Base-by-base conservation (phyloP, 2,329 filamentous ascomycete genomes). In the Sporothrix curviconia region DNA sequence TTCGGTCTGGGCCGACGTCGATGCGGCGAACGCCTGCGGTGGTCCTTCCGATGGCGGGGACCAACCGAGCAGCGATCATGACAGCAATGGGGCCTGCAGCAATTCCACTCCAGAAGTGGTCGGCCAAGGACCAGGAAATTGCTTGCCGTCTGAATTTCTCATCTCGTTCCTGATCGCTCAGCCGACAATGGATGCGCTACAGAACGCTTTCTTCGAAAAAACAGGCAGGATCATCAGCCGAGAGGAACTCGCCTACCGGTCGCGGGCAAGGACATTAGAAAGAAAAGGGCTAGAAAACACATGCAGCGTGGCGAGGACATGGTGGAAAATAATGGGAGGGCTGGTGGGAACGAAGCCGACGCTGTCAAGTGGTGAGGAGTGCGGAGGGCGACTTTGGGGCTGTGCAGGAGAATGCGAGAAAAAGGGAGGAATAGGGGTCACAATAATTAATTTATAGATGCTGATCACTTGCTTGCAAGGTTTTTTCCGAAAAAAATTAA, bases 101-200 rank as follows among this genome's bases (percentile, higher is more conserved):
- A 14, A 17, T 7, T 9, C 15, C 34, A 17, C 17, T 11, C 46
- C 17, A 24, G n/a, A 50, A 36, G 4, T 59, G 57, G 57, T 34
- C 57, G 0, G 32, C 17, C 2, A 28, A 19, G 22, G 53, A 56
- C 40, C 43, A 47, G 37, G 19, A 46, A 14, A 17, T 47, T 14
- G 44, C 50, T 9, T 15, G 40, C 25, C 34, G 32, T 2, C n/a
- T 52, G 24, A 30, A 40, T 9, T n/a, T n/a, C 40, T 1, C 19
- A 34, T 14, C 53, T 56, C 8, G 47, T 17, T 14, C 17, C 24
- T 6, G 17, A 52, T 22, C 52, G 39, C 4, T 53, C n/a, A 3
- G 19, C 14, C 15, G 58, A 59, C 58, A 42, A 4, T 57, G 54
- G 58, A 44, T 1, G 55, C 43, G 24, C 30, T 60, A n/a, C 58